A percentile compares a stretch with the other conserved stretches of the same genome.
phyloP scores from a whole-genome alignment of 164 flowering plant species.

The Brasenia schreberi region DNA sequence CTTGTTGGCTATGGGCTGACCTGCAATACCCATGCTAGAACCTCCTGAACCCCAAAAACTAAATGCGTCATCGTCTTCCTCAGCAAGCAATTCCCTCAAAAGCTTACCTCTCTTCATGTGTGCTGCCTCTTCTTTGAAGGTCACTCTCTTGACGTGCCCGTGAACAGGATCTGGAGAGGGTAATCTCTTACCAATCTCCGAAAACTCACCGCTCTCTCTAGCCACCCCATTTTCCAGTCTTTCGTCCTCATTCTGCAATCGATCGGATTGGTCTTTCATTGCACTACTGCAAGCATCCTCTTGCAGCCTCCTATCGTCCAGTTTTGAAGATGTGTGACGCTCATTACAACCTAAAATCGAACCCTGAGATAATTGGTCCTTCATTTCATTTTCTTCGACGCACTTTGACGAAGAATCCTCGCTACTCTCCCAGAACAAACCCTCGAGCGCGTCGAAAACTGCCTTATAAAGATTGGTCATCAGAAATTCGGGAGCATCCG shows the following conservation, averaged over 20 bases:
- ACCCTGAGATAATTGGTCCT: background rate
- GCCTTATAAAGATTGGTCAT: slow-evolving; percentile 89
- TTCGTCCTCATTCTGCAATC: background rate
- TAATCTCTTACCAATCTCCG: slow-evolving; percentile 6
- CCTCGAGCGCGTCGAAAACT: slow-evolving; percentile 72
- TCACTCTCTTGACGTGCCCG: slow-evolving; percentile 49
- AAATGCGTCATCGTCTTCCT: slow-evolving; percentile 54
- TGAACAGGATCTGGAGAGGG: slow-evolving; percentile 3
- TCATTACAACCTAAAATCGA: background rate
- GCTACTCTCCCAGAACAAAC: slow-evolving; percentile 76
- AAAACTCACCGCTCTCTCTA: background rate
- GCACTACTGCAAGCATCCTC: background rate
- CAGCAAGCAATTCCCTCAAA: slow-evolving; percentile 83
- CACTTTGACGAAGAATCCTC: slow-evolving; percentile 7
- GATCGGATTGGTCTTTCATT: background rate
- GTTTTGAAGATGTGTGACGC: background rate
- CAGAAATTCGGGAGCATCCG: slow-evolving; percentile 96
- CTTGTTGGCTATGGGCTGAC: background rate
- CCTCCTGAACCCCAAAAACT: slow-evolving; percentile 75
- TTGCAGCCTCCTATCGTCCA: background rate
- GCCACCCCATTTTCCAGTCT: slow-evolving; percentile 8
- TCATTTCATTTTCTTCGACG: background rate
- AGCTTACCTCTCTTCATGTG: slow-evolving; percentile 37
- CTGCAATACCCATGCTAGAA: background rate
- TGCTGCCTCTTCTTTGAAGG: slow-evolving; percentile 33